These are phyloP conservation scores for Trypanosoma scelopori DNA, from an alignment of 208 protist genomes.

Conservation along the genomic window DNA sequence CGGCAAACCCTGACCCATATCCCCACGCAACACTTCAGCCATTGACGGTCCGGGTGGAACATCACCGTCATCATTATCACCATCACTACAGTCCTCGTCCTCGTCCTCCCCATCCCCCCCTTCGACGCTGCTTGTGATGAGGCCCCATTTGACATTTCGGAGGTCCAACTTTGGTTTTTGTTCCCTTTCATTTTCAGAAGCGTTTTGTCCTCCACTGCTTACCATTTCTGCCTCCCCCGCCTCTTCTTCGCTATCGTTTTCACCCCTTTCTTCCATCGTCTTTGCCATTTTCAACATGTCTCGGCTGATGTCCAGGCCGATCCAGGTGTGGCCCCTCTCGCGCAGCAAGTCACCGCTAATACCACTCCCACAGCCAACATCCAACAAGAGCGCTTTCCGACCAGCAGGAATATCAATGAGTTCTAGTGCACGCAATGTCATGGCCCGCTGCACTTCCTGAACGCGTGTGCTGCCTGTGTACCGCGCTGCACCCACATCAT, in stretches of 20 bases:
- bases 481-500: constrained; percentile 91
- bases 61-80: constrained; percentile 17
- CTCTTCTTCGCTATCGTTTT: no score
- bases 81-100: constrained; percentile 25
- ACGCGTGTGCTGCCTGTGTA: constrained; percentile 96
- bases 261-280: constrained; percentile 62
- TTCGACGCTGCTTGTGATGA: constrained; percentile 39
- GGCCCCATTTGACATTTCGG: constrained; percentile 76
- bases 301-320: constrained; percentile 96
- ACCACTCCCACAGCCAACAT: constrained; percentile 99
- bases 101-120: constrained; percentile 32
- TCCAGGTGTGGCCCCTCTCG: constrained; percentile 94
- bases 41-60: constrained; percentile 33
- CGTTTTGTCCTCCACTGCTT: constrained; percentile 4
- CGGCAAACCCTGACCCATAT: constrained; percentile 96
- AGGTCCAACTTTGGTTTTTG: constrained; percentile 37
- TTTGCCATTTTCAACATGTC: constrained; percentile 95
- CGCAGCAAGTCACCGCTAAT: constrained; percentile 96
- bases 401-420: constrained; percentile 89
- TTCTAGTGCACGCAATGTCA: constrained; percentile 98
- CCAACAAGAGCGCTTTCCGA: constrained; percentile 89
- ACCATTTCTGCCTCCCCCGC: no score
- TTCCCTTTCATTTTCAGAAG: neutral
- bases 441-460: constrained; percentile 95
- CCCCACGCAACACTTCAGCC: constrained; percentile 89